phyloP scores from a whole-genome alignment of 129 eudicot genomes.

The Pittosporum tobira region DNA sequence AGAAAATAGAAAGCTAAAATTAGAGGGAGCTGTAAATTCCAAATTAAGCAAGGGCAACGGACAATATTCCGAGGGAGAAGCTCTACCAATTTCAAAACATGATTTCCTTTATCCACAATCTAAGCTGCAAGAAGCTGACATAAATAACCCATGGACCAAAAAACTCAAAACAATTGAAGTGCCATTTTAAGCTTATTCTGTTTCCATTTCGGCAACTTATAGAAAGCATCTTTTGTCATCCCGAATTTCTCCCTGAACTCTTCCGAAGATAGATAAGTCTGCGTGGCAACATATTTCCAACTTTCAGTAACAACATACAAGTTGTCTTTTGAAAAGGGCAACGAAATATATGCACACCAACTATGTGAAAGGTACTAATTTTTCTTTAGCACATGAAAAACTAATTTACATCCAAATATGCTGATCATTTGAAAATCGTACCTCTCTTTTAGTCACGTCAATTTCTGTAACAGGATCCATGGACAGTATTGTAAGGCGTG shows the following conservation, averaged over 20 bases:
- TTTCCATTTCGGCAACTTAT: slow-evolving; percentile 94
- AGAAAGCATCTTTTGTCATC: slow-evolving; percentile 68
- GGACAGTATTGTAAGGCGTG: slow-evolving; percentile 56
- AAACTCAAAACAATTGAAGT: slow-evolving; percentile 55
- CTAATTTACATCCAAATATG: too few relatives aligned
- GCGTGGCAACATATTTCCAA: slow-evolving; percentile 5
- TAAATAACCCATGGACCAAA: neutral
- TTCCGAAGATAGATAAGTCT: slow-evolving; percentile 79
- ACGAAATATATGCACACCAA: too few relatives aligned
- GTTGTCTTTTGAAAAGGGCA: neutral
- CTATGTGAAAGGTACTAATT: too few relatives aligned
- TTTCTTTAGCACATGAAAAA: too few relatives aligned
- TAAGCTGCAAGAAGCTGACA: slow-evolving; percentile 23
- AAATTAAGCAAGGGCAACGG: slow-evolving; percentile 3
- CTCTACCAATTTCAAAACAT: slow-evolving; percentile 28
- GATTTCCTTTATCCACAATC: slow-evolving; percentile 8
- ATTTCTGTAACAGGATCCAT: slow-evolving; percentile 63
- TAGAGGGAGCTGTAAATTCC: slow-evolving; percentile 9
- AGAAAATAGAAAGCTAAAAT: slow-evolving; percentile 9
- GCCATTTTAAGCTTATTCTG: slow-evolving; percentile 90
- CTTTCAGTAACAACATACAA: neutral
- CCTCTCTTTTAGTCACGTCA: slow-evolving; percentile 95
- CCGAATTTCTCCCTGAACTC: slow-evolving; percentile 94
- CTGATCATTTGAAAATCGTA: too few relatives aligned
- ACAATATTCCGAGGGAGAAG: neutral